Evolutionary conservation across 2,329 filamentous ascomycete species (phyloP), one percentile per base, ranked within the genome.

Genomic region (Tolypocladium tundrense): DNA sequence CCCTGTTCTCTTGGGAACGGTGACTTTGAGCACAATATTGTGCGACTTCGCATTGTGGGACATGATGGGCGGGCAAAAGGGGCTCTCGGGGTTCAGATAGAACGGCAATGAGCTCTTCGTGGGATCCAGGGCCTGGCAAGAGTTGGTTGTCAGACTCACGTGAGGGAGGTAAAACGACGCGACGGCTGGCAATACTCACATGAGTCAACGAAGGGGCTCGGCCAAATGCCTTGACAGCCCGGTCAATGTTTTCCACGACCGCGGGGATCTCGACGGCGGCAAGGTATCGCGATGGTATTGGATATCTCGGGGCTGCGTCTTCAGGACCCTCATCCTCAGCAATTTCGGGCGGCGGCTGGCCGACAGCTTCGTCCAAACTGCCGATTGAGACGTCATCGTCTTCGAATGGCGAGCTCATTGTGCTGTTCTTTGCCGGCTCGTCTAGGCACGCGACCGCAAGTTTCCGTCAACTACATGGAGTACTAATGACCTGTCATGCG

Each of bases 21-120:
- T 91, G 57, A 99, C 80, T 69, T 91, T 92, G 56, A 99, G 78
- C 24, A 97, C 79, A 24, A 97, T 76, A 67, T 97, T 96, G 68
- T 91, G 90, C 11, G 90, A 88, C 24, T 83, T 75, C 39, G 87
- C 83, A 67, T 87, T 88, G 48, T 87, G 86, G 9, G 93, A 96
- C 64, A 88, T 78, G 60, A 96, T 77, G 10, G 90, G 89, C 64
- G 88, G 87, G 65, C 88, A 86, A 66, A 90, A 85, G 3, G 88
- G 87, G 70, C 95, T 91, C 62, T 91, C 83, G 31, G 88, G 89
- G 27, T 90, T 85, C 57, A 97, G 77, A 65, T 88, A 89, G n/a
- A 96, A 74, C 2, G 87, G 87, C 13, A 85, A 73, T 0, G 80
- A 79, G 57, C 77, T 76, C 50, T 79, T 76, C 2, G 73, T 71